phyloP scores from a whole-genome alignment of 805 yeast genomes.

The Metschnikowia santaceciliae region DNA sequence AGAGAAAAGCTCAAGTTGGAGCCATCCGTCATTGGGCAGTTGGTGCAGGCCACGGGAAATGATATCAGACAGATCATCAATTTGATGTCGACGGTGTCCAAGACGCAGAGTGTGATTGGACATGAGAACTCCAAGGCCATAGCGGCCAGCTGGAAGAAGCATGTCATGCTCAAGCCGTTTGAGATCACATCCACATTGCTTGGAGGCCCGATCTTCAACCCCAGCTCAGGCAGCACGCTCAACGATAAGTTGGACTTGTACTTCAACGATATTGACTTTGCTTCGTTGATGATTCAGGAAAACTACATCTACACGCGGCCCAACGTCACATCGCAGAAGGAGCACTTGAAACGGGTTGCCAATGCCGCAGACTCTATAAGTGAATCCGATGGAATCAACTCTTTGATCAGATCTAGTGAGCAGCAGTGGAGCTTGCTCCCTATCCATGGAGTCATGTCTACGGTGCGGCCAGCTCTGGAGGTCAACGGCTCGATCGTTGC shows the following conservation, averaged over 20 bases:
- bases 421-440: conserved; percentile 95
- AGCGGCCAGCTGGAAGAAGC: conserved; percentile 78
- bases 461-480: conserved; percentile 72
- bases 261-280: conserved; percentile 90
- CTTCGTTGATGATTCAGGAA: conserved; percentile 95
- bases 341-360: conserved; percentile 61
- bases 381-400: conserved; percentile 77
- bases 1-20: conserved; percentile 80
- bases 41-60: conserved; percentile 79
- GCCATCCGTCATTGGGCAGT: conserved; percentile 73
- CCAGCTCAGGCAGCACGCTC: conserved; percentile 49
- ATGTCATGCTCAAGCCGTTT: conserved; percentile 86
- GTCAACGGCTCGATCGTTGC: conserved; percentile 70
- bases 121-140: conserved; percentile 61
- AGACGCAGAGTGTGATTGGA: conserved; percentile 62
- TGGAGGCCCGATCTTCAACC: conserved; percentile 53
- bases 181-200: conserved; percentile 75
- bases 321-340: conserved; percentile 36
- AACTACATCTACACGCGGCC: conserved; percentile 76
- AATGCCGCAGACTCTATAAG: conserved; percentile 85
- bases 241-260: conserved; percentile 84
- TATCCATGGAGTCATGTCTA: conserved; percentile 80
- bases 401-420: conserved; percentile 80
- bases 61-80: conserved; percentile 95
- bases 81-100: conserved; percentile 77